A percentile compares a stretch with the other conserved stretches of the same genome.
Conservation (phyloP, 2,329 filamentous ascomycete genomes). For the Beauveria asiatica region DNA sequence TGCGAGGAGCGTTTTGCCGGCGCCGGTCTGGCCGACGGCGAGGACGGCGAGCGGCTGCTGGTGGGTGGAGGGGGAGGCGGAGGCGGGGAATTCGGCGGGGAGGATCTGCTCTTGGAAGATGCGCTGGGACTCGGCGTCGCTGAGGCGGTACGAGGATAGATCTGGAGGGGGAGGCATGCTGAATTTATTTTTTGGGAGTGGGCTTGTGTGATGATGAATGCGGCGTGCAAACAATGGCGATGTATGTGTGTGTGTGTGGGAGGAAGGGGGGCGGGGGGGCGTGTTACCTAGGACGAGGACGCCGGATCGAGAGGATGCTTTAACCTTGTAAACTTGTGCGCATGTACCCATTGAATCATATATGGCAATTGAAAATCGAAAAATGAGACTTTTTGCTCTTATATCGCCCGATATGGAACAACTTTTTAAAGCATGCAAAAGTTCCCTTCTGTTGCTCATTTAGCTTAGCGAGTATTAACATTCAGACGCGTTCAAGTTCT, state of each 20-base stretch:
- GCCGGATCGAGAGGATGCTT: neutral
- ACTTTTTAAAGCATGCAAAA: neutral
- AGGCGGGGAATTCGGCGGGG: constrained; percentile 25
- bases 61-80: constrained; percentile 4
- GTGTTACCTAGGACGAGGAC: neutral
- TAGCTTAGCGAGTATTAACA: too few species aligned
- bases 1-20: constrained; percentile 38
- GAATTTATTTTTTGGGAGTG: neutral
- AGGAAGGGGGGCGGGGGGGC: too few species aligned
- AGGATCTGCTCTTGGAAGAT: constrained; percentile 25
- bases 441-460: too few species aligned
- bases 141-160: constrained; percentile 24
- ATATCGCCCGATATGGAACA: too few species aligned
- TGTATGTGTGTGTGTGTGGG: neutral
- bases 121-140: constrained; percentile 19
- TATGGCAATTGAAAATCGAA: too few species aligned
- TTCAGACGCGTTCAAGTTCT: too few species aligned
- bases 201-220: neutral
- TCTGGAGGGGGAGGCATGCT: constrained; percentile 18
- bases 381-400: too few species aligned
- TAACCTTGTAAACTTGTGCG: neutral
- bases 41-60: constrained; percentile 30
- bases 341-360: too few species aligned
- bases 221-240: neutral
- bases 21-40: constrained; percentile 39